Evolutionary conservation across 495 filamentous ascomycete genomes (phyloP).

Genomic region (Penicillium odoratum): DNA sequence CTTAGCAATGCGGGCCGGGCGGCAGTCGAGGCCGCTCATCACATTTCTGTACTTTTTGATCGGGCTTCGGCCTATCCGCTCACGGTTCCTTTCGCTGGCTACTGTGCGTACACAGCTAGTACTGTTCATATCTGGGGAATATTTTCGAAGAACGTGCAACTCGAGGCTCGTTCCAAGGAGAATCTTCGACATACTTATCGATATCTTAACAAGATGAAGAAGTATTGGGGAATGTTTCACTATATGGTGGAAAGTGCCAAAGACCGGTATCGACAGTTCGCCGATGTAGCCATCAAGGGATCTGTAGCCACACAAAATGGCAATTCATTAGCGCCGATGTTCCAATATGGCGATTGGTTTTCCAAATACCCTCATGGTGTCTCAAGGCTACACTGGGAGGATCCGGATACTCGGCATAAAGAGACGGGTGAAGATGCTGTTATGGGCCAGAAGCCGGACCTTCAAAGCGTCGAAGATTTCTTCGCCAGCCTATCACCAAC

Average conservation of each 20-base stretch:
- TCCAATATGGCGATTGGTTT: slow-evolving; percentile 99
- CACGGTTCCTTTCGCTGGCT: slow-evolving; percentile 88
- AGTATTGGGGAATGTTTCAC: slow-evolving; percentile 97
- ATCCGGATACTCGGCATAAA: slow-evolving; percentile 66
- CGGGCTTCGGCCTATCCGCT: slow-evolving; percentile 77
- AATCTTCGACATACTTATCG: slow-evolving; percentile 87
- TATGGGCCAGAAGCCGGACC: slow-evolving; percentile 79
- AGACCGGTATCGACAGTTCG: slow-evolving; percentile 82
- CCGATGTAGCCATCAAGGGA: slow-evolving; percentile 65
- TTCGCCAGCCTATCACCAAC: slow-evolving; percentile 79
- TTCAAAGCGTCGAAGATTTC: slow-evolving; percentile 94
- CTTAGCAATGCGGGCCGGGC: slow-evolving; percentile 71
- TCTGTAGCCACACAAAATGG: slow-evolving; percentile 54
- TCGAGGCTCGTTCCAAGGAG: slow-evolving; percentile 77
- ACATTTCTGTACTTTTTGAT: slow-evolving; percentile 80
- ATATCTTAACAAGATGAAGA: slow-evolving; percentile 92
- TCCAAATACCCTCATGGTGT: slow-evolving; percentile 93
- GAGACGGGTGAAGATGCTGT: slow-evolving; percentile 78
- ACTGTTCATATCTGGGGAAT: slow-evolving; percentile 91
- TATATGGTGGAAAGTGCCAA: slow-evolving; percentile 93
- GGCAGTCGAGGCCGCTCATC: slow-evolving; percentile 84
- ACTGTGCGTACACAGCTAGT: slow-evolving; percentile 89
- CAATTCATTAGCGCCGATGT: slow-evolving; percentile 57
- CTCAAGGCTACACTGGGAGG: slow-evolving; percentile 77
- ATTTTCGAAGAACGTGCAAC: slow-evolving; percentile 75